phyloP scores from a whole-genome alignment of 345 rosid genomes.

The Conringia planisiliqua region DNA sequence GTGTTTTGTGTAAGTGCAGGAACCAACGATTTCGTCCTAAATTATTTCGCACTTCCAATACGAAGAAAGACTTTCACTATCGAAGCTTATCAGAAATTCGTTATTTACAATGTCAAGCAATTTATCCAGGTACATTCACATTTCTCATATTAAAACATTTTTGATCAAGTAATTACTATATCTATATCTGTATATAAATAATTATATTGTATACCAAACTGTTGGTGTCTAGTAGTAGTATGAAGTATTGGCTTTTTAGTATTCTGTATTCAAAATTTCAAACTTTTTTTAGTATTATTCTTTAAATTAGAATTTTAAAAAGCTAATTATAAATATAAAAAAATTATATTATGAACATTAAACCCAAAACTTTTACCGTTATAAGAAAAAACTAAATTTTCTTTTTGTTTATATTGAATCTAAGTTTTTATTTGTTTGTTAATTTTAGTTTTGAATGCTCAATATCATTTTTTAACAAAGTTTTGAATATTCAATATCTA shows the following conservation, averaged over 20 bases:
- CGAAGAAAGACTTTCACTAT: conserved; percentile 49
- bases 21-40: conserved; percentile 34
- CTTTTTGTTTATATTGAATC: not conserved
- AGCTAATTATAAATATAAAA: no score
- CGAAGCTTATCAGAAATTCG: conserved; percentile 52
- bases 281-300: no score
- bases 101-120: conserved; percentile 42
- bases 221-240: no score
- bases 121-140: conserved; percentile 43
- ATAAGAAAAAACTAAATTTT: no score
- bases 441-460: not conserved
- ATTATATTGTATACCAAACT: not conserved
- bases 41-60: conserved; percentile 39
- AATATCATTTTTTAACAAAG: no score
- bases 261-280: no score
- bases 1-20: conserved; percentile 35
- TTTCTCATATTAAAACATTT: not conserved
- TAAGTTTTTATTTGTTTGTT: not conserved
- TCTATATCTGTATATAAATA: not conserved
- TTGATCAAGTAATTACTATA: not conserved
- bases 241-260: no score
- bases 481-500: not conserved
- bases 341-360: no score
- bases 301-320: no score
- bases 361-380: no score